These are phyloP conservation scores for Fusarium sp. DNA, from an alignment of 2,329 filamentous ascomycete genomes.

Conservation along the genomic window DNA sequence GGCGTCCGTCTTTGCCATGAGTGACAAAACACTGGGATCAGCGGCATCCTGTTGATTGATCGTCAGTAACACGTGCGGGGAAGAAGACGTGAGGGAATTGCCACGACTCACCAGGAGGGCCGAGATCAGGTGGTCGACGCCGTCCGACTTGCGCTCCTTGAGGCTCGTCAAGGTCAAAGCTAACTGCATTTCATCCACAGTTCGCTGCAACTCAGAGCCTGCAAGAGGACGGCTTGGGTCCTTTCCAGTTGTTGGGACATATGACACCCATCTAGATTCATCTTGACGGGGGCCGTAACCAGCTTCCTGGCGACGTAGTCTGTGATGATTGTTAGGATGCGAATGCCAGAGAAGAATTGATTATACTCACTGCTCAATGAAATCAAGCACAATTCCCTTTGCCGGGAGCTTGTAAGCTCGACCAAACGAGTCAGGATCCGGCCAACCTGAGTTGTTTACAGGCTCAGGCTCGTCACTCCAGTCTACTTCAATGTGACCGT, in stretches of 20 bases:
- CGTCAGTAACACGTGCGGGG: constrained; percentile 27
- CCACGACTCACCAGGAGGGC: constrained; percentile 72
- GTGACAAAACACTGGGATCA: constrained; percentile 60
- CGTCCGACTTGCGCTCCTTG: constrained; percentile 64
- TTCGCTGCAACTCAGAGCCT: constrained; percentile 59
- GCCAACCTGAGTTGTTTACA: constrained; percentile 69
- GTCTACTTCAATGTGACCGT: constrained; percentile 80
- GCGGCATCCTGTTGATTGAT: constrained; percentile 58
- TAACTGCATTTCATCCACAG: constrained; percentile 75
- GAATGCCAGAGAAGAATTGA: neutral
- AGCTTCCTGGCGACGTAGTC: constrained; percentile 57
- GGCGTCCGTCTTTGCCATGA: constrained; percentile 65
- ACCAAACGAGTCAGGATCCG: constrained; percentile 73
- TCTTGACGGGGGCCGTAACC: constrained; percentile 54
- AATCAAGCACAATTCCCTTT: constrained; percentile 77
- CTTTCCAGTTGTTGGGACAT: constrained; percentile 45
- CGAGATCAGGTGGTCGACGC: constrained; percentile 69
- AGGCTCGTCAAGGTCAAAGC: constrained; percentile 75
- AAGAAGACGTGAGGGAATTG: constrained; percentile 1
- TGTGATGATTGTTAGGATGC: constrained; percentile 43
- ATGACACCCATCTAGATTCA: constrained; percentile 52
- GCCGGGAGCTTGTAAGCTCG: constrained; percentile 75
- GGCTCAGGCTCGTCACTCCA: constrained; percentile 71
- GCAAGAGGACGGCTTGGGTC: constrained; percentile 38
- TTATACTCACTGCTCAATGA: constrained; percentile 73